These are phyloP conservation scores for Cymbopogon flexuosus DNA, from an alignment of 202 grass and related monocot species.

Conservation along the genomic window DNA sequence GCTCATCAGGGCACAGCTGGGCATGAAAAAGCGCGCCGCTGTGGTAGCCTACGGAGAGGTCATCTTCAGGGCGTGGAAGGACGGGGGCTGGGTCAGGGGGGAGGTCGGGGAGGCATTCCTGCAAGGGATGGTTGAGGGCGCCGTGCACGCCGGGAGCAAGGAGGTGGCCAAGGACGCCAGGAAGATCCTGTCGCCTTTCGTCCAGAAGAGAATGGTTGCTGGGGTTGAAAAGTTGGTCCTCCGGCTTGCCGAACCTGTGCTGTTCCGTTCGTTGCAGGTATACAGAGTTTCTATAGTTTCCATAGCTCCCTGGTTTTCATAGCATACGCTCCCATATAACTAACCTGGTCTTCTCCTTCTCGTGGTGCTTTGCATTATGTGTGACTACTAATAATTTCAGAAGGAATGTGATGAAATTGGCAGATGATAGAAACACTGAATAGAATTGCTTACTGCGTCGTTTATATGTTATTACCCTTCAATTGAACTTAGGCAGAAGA, in stretches of 20 bases:
- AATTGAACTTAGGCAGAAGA: background rate
- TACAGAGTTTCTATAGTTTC: no score
- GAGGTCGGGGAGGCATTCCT: constrained; percentile 68
- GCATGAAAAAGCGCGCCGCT: constrained; percentile 64
- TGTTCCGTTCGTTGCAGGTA: constrained; percentile 88
- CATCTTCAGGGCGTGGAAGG: constrained; percentile 78
- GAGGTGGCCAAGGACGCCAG: constrained; percentile 48
- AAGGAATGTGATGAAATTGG: background rate
- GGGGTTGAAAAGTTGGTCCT: constrained; percentile 84
- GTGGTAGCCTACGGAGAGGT: constrained; percentile 71
- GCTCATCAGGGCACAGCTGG: constrained; percentile 69
- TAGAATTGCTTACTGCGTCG: constrained; percentile 1
- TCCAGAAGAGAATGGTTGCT: constrained; percentile 52
- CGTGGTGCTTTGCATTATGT: background rate
- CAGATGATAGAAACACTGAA: background rate
- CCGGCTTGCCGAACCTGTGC: constrained; percentile 66
- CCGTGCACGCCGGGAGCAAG: constrained; percentile 51
- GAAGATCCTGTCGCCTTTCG: constrained; percentile 58
- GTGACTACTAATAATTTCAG: background rate
- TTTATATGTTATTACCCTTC: background rate
- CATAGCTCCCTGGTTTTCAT: no score
- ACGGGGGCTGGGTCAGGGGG: constrained; percentile 45
- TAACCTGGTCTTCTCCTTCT: background rate
- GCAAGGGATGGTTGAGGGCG: constrained; percentile 67
- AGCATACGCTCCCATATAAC: no score